Evolutionary conservation across 2,329 filamentous ascomycete species (phyloP).

Genomic region (Penicillium sp.): DNA sequence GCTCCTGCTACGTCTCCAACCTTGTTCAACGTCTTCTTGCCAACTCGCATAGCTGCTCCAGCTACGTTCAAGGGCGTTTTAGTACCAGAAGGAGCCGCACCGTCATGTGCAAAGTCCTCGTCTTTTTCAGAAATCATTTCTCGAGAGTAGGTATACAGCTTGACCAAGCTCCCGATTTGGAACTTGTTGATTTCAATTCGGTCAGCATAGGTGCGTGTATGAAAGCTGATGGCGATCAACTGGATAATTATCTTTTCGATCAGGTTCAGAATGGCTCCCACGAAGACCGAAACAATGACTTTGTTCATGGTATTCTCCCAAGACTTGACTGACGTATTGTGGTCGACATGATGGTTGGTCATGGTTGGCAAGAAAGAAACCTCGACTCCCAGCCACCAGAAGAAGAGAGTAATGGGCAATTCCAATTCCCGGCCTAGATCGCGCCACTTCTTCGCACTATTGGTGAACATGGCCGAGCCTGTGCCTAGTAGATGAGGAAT

Average conservation of each 20-base stretch:
- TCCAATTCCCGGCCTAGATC: conserved; percentile 84
- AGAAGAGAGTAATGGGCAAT: conserved; percentile 77
- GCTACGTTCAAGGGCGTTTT: conserved; percentile 72
- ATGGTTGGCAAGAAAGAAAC: conserved; percentile 83
- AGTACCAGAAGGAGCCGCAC: conserved; percentile 48
- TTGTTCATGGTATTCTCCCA: conserved; percentile 84
- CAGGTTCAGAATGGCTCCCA: conserved; percentile 74
- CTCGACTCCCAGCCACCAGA: conserved; percentile 86
- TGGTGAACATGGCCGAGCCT: conserved; percentile 72
- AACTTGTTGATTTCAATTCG: conserved; percentile 91
- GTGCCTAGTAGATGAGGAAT: conserved; percentile 60
- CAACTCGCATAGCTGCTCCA: conserved; percentile 66
- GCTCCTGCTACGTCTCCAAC: conserved; percentile 81
- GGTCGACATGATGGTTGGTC: conserved; percentile 58
- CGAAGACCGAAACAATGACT: conserved; percentile 79
- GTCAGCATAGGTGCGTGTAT: conserved; percentile 83
- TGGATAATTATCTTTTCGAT: conserved; percentile 92
- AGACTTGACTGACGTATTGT: conserved; percentile 47
- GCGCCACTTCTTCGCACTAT: conserved; percentile 87
- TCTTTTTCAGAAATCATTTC: conserved; percentile 65
- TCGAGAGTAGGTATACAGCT: conserved; percentile 63
- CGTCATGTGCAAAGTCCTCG: conserved; percentile 63
- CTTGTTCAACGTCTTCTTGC: conserved; percentile 69
- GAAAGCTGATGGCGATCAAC: conserved; percentile 90
- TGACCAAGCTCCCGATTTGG: conserved; percentile 67